Conservation (phyloP, 2,329 filamentous ascomycete species). For the Epichloe typhina region DNA sequence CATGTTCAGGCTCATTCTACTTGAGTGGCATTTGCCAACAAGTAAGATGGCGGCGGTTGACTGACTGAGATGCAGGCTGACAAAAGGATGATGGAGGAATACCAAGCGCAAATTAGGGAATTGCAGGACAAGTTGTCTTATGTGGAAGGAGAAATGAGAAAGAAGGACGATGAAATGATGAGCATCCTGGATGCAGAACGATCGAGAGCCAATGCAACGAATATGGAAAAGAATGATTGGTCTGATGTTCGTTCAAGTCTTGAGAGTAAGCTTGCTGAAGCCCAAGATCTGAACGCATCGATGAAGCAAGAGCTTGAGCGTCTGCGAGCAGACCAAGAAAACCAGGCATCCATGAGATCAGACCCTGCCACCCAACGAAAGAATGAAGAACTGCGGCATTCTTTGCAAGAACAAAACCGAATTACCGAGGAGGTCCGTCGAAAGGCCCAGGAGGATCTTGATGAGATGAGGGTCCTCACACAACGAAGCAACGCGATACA, state of each 20-base stretch:
- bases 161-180: conserved; percentile 59
- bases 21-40: neutral
- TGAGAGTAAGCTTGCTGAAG: conserved; percentile 61
- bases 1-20: neutral
- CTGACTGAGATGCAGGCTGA: conserved; percentile 37
- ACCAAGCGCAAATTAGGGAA: conserved; percentile 62
- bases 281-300: conserved; percentile 64
- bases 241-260: conserved; percentile 50
- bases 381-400: conserved; percentile 53
- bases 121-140: conserved; percentile 60
- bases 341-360: conserved; percentile 16
- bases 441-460: conserved; percentile 70
- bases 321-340: conserved; percentile 41
- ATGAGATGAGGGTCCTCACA: conserved; percentile 80
- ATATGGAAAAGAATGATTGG: conserved; percentile 59
- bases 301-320: conserved; percentile 68
- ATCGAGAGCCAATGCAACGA: conserved; percentile 34
- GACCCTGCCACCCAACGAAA: conserved; percentile 49
- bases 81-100: conserved; percentile 63
- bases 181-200: conserved; percentile 46
- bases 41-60: neutral
- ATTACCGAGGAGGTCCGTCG: conserved; percentile 77
- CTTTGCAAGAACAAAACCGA: conserved; percentile 61
- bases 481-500: conserved; percentile 65
- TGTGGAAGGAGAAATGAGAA: conserved; percentile 55